A percentile compares a stretch with the other conserved stretches of the same genome.
These are phyloP conservation scores for Erysimum cheiri DNA, from an alignment of 441 rosid species.

Conservation along the genomic window DNA sequence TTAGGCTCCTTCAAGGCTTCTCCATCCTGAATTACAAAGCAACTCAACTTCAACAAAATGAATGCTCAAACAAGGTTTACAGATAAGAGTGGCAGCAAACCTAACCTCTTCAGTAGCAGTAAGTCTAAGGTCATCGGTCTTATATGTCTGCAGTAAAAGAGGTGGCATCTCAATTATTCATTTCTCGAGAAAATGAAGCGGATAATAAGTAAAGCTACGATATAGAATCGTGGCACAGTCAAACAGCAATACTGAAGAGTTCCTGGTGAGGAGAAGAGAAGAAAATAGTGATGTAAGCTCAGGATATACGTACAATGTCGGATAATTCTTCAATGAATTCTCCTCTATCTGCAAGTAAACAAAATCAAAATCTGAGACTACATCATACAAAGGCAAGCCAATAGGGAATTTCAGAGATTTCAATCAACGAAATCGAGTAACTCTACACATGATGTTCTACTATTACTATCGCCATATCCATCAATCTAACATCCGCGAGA, in stretches of 20 bases:
- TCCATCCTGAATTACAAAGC: slow-evolving; percentile 57
- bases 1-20: slow-evolving; percentile 70
- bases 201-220: neutral
- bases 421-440: slow-evolving; percentile 7
- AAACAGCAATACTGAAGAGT: slow-evolving; percentile 3
- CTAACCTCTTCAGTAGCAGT: slow-evolving; percentile 55
- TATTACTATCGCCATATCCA: slow-evolving; percentile 13
- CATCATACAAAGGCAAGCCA: neutral
- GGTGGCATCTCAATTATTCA: slow-evolving; percentile 22
- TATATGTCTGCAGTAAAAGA: slow-evolving; percentile 58
- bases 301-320: slow-evolving; percentile 56
- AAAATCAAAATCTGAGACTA: slow-evolving; percentile 27
- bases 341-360: slow-evolving; percentile 58
- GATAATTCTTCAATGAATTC: slow-evolving; percentile 69
- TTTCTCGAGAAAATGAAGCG: neutral
- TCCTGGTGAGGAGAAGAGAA: slow-evolving; percentile 2
- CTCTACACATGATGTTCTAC: slow-evolving; percentile 24
- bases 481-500: slow-evolving; percentile 17
- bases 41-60: slow-evolving; percentile 29
- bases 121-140: slow-evolving; percentile 52
- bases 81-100: neutral
- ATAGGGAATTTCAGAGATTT: slow-evolving; percentile 12
- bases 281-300: slow-evolving; percentile 22
- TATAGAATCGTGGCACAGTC: slow-evolving; percentile 13
- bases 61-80: slow-evolving; percentile 14